Base-by-base conservation (phyloP, 345 rosid genomes). In the Moringa oleifera region DNA sequence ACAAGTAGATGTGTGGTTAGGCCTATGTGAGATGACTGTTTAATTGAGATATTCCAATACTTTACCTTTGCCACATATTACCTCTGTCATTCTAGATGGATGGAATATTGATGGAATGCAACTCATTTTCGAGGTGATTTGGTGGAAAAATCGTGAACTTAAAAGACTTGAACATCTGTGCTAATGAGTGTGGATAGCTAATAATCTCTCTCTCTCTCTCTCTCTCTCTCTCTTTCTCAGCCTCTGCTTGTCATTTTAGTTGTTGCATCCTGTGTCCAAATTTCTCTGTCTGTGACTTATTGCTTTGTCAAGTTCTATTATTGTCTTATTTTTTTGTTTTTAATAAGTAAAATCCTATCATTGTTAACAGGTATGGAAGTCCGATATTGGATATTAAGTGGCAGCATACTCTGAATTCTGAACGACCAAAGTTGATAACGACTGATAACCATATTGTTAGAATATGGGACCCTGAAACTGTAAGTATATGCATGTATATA, bases 391-490 rank as follows among this genome's bases (percentile, higher is more conserved):
- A 82, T 71, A 86, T 94, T 55, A 90, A 90, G 76, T 88, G 99
- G 99, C 99, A 94, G 73, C 79, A 66, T 7, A 85, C 90, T 66
- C 86, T 80, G 45, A 90, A 88, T 72, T 81, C 90, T 58, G 97
- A 90, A 41, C 75, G 77, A 20, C 90, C 87, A 24, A 86, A 85
- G 77, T 61, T 94, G 68, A 77, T 90, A 59, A 83, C 96, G 23
- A 82, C 97, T 21, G 97, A 94, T 74, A 82, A 66, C 53, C 95
- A 86, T 74, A 59, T 86, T 70, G 99, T 94, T 69, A 85, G 90
- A 79, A 82, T 90, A 78, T 94, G 99, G 97, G 96, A 90, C 66
- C 97, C 99, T 0, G 92, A 88, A 73, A 88, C 90, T 63, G 99
- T 90, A 67, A 77, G 81, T 63, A 16, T 16, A 41, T 15, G 12